Base-by-base conservation (phyloP, 768 basidiomycete species). In the Ramaria sp. region DNA sequence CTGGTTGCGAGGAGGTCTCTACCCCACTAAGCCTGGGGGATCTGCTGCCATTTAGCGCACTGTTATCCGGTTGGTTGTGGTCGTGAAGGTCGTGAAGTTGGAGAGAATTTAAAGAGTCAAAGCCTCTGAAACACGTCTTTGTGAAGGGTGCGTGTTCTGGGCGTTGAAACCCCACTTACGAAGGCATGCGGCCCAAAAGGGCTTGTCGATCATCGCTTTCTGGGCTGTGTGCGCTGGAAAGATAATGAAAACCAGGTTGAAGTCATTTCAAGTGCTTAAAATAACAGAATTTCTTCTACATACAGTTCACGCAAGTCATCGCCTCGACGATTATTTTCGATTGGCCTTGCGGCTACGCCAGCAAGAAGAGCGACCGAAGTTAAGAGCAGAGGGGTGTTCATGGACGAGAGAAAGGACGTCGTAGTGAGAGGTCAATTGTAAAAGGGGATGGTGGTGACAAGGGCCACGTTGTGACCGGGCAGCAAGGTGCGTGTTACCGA, bases 31-130 rank as follows among this genome's bases (percentile, higher is more conserved):
- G 28, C 44, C 34, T 55, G 8, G 53, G 53, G 30, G 53, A 55
- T 12, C 15, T 13, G 34, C 44, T 55, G 3, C 28, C 53, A 20
- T n/a, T 22, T 8, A 2, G 45, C 12, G 18, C 27, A 38, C 32
- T 24, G 15, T n/a, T 18, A 25, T 24, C 38, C 12, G 42, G 34
- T 18, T 55, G 5, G 32, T 43, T n/a, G 18, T 39, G 3, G 25
- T 55, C 53, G 22, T 45, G 41, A 55, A 50, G 48, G 48, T 50
- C 48, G 24, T 50, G 48, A 37, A 50, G 48, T 55, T 44, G 43
- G 30, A 55, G 34, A 5, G 43, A 55, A 20, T 47, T 55, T 22
- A 44, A 30, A 16, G 45, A 30, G 30, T 44, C 20, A 16, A 55
- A 16, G 27, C 24, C 32, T 20, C 38, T 52, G 38, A 24, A 20